Conservation (phyloP, 805 yeast species). For the Saccharomycopsis fodiens region DNA sequence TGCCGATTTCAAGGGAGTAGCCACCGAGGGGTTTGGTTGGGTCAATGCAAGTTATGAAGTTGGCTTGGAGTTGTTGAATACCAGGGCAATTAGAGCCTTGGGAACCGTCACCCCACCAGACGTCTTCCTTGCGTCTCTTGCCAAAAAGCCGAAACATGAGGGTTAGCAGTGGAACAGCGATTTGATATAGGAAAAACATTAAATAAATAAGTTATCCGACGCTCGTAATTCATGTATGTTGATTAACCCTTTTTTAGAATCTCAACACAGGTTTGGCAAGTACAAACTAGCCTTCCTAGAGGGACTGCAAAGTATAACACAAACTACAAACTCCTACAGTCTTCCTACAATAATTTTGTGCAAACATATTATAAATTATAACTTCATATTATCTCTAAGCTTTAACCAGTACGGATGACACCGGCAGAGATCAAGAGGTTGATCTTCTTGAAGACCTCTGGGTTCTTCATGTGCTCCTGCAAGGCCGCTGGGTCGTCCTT, state of each 20-base stretch:
- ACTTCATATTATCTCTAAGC: background rate
- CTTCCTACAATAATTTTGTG: too few species aligned
- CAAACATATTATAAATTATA: background rate
- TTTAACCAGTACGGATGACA: conserved; percentile 78
- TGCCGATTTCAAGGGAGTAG: conserved; percentile 82
- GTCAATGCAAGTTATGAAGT: conserved; percentile 79
- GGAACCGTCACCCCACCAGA: conserved; percentile 74
- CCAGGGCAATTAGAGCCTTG: conserved; percentile 64
- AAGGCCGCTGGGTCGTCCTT: conserved; percentile 93
- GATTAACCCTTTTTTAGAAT: too few species aligned
- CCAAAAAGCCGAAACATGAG: background rate
- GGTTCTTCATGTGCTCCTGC: conserved; percentile 96
- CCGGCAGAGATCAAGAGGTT: conserved; percentile 93
- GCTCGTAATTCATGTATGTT: too few species aligned
- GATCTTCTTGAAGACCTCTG: conserved; percentile 82
- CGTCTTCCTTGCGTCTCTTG: conserved; percentile 37
- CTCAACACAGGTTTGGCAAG: too few species aligned
- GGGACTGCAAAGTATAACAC: too few species aligned
- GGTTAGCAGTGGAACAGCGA: background rate
- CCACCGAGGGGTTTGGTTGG: conserved; percentile 98
- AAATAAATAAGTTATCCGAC: too few species aligned
- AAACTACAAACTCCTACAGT: too few species aligned
- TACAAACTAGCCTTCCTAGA: too few species aligned
- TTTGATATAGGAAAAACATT: too few species aligned
- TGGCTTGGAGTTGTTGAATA: conserved; percentile 60